Evolutionary conservation across 2,329 filamentous ascomycete species (phyloP).

Genomic region (Trichoderma sp.): DNA sequence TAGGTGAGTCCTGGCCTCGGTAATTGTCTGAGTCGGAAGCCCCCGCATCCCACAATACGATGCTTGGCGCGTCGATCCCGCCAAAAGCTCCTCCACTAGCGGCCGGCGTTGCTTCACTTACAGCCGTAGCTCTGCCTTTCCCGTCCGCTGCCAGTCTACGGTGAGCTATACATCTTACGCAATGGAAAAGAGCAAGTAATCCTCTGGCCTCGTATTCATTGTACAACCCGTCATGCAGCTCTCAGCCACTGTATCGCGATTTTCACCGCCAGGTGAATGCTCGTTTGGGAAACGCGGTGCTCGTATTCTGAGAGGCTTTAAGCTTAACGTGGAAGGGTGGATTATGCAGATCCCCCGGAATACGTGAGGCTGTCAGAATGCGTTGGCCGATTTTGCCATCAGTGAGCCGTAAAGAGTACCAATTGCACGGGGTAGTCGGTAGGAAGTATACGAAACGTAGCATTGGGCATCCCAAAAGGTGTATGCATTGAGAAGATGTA

Average conservation of each 20-base stretch:
- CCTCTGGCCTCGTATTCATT: constrained; percentile 12
- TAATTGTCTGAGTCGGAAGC: not conserved
- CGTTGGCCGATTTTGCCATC: not conserved
- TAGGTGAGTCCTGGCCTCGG: not conserved
- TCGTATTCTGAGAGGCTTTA: constrained; percentile 14
- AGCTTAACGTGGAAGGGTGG: constrained; percentile 1
- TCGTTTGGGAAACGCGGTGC: not conserved
- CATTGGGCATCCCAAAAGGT: not conserved
- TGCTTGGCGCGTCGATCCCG: constrained; percentile 19
- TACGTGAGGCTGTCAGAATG: not conserved
- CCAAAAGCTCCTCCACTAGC: not conserved
- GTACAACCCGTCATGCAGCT: constrained; percentile 7
- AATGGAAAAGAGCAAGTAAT: not conserved
- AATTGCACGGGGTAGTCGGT: not conserved
- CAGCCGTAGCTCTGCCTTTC: not conserved
- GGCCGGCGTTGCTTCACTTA: not conserved
- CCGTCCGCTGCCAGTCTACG: not conserved
- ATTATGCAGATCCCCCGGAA: not conserved
- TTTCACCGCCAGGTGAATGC: constrained; percentile 2
- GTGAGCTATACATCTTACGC: not conserved
- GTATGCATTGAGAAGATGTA: no score
- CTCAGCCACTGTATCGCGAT: not conserved
- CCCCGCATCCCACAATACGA: constrained; percentile 21
- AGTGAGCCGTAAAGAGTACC: not conserved
- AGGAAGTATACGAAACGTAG: not conserved